A percentile compares a stretch with the other conserved stretches of the same genome.
Conservation (phyloP, 2,329 filamentous ascomycete species). For the Calonectria hawksworthii region DNA sequence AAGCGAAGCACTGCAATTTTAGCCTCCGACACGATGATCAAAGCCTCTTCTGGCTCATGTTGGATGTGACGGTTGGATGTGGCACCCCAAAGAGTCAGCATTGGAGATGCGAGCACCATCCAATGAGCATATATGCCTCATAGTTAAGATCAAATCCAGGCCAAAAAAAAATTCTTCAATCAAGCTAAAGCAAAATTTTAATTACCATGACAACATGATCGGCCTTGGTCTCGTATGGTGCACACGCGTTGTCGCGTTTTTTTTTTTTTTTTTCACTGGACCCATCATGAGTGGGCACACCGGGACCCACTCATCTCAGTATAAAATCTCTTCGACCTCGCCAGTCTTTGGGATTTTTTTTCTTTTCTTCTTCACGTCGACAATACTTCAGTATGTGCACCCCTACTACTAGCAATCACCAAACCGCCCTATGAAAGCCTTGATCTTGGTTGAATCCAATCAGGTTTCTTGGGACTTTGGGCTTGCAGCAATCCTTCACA, state of each 20-base stretch:
- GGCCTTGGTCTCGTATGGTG: background rate
- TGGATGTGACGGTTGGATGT: too few species aligned
- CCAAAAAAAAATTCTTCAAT: background rate
- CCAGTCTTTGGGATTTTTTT: background rate
- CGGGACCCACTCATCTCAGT: background rate
- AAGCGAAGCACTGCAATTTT: background rate
- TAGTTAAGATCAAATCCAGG: background rate
- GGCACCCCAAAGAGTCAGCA: background rate
- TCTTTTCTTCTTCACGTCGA: background rate
- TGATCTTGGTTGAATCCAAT: background rate
- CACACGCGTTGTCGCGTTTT: background rate
- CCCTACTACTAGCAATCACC: background rate
- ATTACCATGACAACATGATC: background rate
- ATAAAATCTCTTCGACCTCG: background rate
- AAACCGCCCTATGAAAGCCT: background rate
- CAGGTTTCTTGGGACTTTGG: background rate
- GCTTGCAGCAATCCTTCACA: background rate
- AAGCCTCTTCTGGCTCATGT: too few species aligned
- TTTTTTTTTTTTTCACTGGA: background rate
- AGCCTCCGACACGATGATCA: background rate
- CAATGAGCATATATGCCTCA: background rate
- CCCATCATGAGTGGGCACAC: background rate
- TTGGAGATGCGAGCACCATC: background rate
- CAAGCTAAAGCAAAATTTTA: background rate
- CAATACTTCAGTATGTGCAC: constrained; percentile 3